Evolutionary conservation across 2,329 filamentous ascomycete species (phyloP).

Genomic region (Fusarium poae): DNA sequence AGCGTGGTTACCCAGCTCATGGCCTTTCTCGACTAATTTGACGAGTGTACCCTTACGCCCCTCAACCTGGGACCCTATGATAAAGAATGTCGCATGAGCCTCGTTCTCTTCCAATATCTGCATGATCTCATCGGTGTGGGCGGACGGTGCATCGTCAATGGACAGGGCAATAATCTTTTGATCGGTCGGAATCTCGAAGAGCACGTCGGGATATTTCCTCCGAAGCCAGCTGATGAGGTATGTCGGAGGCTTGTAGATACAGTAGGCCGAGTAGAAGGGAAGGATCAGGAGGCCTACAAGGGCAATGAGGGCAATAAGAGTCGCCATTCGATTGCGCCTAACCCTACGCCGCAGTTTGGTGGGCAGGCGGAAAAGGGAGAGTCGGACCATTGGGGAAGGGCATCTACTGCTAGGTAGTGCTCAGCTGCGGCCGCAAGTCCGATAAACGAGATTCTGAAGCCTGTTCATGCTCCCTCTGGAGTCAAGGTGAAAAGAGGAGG

Average conservation of each 20-base stretch:
- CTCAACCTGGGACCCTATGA: conserved; percentile 82
- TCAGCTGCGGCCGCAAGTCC: conserved; percentile 41
- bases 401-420: conserved; percentile 25
- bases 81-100: conserved; percentile 86
- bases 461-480: conserved; percentile 44
- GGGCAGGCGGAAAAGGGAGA: conserved; percentile 67
- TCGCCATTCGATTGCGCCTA: conserved; percentile 70
- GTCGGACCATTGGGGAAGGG: conserved; percentile 54
- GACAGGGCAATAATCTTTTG: conserved; percentile 82
- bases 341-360: conserved; percentile 69
- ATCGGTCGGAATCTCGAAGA: conserved; percentile 74
- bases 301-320: conserved; percentile 59
- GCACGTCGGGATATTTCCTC: conserved; percentile 79
- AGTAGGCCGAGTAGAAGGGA: conserved; percentile 67
- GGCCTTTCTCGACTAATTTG: conserved; percentile 70
- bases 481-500: conserved; percentile 11
- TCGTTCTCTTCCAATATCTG: conserved; percentile 73
- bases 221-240: conserved; percentile 78
- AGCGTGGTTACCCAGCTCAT: conserved; percentile 88
- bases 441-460: conserved; percentile 38
- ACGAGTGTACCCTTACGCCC: conserved; percentile 67
- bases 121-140: conserved; percentile 78
- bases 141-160: conserved; percentile 86
- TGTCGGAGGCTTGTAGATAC: conserved; percentile 85
- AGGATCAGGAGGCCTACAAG: conserved; percentile 55